Base-by-base conservation (phyloP, 148 eudicot genomes). In the Fallopia convolvulus region DNA sequence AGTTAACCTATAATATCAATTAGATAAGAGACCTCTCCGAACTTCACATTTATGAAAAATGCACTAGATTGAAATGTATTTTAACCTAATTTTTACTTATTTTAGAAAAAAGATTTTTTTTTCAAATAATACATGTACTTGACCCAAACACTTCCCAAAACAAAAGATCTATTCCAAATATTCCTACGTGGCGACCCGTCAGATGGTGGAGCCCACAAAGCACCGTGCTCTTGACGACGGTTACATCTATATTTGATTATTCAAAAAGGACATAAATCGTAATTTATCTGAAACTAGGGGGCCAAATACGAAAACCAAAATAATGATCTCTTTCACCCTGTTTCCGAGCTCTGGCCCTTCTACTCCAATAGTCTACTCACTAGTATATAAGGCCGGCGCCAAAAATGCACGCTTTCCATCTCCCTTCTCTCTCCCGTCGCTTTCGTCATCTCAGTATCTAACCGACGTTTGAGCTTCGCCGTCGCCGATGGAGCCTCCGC, bases 401-500 rank as follows among this genome's bases (percentile, higher is more conserved):
- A 68, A 68, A 68, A 68, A 17, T 39, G 72, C 72, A 68, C 46
- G 21, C 72, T 33, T 68, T 68, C 36, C 70, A 63, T 63, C 70
- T 23, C 6, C 36, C 9, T 42, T 68, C 70, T 61, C 10, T 36
- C 72, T 68, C 70, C n/a, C 40, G 7, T 32, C 44, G 4, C 72
- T 36, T 4, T 36, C 72, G 18, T 26, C 70, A 30, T 33, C 41
- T 36, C 72, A 15, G 21, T 61, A 8, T 26, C 70, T 11, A 26
- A 61, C 70, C 46, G 72, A 68, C 72, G 70, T 32, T 32, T 30
- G 70, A 13, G 40, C 65, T n/a, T 72, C 75, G 52, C 53, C 77
- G 66, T 52, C 76, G 46, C 48, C 73, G 48, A 89, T 89, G 92
- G 90, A 87, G 76, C 76, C 83, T 61, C 81, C 85, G 18, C 77